A percentile compares a stretch with the other conserved stretches of the same genome.
phyloP scores from a whole-genome alignment of 2,329 filamentous ascomycete species.

The Alternaria metachromatica region DNA sequence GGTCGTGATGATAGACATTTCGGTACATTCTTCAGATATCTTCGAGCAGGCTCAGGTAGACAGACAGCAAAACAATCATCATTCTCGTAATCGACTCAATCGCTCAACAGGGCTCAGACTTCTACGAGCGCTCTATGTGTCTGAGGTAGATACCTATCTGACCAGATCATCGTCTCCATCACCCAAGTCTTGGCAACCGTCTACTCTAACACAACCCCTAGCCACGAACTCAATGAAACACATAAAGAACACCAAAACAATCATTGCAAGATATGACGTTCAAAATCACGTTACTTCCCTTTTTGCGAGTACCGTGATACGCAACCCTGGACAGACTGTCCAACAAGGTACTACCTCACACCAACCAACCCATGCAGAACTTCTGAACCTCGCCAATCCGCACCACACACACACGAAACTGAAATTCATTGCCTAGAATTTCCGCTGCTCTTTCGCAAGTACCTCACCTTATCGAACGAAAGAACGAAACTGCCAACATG shows the following conservation, averaged over 20 bases:
- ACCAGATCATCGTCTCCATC: background rate
- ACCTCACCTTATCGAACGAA: background rate
- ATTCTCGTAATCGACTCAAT: background rate
- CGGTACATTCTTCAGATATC: background rate
- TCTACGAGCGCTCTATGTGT: background rate
- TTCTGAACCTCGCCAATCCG: background rate
- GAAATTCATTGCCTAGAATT: background rate
- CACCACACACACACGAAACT: background rate
- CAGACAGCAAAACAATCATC: background rate
- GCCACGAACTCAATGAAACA: background rate
- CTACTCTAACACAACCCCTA: background rate
- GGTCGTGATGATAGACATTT: background rate
- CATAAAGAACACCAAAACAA: accelerated
- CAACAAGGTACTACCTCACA: slow-evolving; percentile 19
- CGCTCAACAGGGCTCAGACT: too few relatives aligned
- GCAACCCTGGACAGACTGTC: background rate
- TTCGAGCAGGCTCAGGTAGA: background rate
- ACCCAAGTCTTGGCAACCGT: background rate
- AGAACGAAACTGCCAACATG: slow-evolving; percentile 16
- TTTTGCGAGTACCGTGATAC: background rate
- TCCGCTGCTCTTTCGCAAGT: background rate
- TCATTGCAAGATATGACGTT: background rate
- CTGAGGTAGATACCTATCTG: background rate
- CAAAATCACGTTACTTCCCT: background rate
- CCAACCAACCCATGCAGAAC: background rate